A percentile compares a stretch with the other conserved stretches of the same genome.
phyloP scores from a whole-genome alignment of 148 eudicot species.

The Mesembryanthemum crystallinum region DNA sequence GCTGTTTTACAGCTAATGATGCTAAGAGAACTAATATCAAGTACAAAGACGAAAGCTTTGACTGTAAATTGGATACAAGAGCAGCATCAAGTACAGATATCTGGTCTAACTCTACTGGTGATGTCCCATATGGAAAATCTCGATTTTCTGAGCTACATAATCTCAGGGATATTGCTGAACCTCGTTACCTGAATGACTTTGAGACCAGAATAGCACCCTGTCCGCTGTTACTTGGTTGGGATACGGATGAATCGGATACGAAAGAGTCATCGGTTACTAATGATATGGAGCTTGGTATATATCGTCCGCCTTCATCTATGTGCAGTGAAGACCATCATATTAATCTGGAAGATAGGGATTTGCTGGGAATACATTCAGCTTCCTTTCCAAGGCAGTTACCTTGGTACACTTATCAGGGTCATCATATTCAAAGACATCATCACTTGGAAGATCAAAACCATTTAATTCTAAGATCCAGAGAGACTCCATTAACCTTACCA shows the following conservation, averaged over 20 bases:
- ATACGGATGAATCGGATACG: slow-evolving; percentile 4
- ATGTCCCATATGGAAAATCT: slow-evolving; percentile 19
- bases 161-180: slow-evolving; percentile 28
- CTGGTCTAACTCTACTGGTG: slow-evolving; percentile 20
- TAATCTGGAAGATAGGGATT: not conserved
- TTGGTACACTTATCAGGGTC: slow-evolving; percentile 16
- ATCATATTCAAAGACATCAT: slow-evolving; percentile 20
- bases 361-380: too few species aligned
- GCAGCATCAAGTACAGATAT: slow-evolving; percentile 9
- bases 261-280: slow-evolving; percentile 3
- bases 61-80: slow-evolving; percentile 16
- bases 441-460: not conserved
- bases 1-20: slow-evolving; percentile 11
- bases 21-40: slow-evolving; percentile 6
- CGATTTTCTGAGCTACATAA: slow-evolving; percentile 22
- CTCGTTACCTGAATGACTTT: slow-evolving; percentile 25
- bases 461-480: slow-evolving; percentile 18
- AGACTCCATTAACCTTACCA: slow-evolving; percentile 29
- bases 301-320: slow-evolving; percentile 13
- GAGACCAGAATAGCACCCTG: slow-evolving; percentile 13
- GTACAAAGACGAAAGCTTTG: slow-evolving; percentile 18
- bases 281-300: slow-evolving; percentile 21
- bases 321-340: slow-evolving; percentile 8
- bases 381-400: slow-evolving; percentile 23
- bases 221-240: slow-evolving; percentile 46